These are phyloP conservation scores for Chaetomiaceae sp. DNA, from an alignment of 2,329 filamentous ascomycete genomes.

Conservation along the genomic window DNA sequence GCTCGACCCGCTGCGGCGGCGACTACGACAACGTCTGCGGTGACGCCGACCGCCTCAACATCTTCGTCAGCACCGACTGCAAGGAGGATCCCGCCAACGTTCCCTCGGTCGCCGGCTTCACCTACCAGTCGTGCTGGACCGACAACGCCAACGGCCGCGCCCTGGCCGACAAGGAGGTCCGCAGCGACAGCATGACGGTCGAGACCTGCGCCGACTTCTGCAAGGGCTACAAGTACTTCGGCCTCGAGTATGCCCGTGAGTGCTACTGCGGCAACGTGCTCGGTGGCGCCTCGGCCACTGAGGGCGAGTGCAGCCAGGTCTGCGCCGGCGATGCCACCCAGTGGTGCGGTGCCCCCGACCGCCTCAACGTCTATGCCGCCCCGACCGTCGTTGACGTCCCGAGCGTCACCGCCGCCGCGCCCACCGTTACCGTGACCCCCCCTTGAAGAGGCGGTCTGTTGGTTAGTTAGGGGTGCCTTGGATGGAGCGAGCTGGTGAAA, in stretches of 20 bases:
- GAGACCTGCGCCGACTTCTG: constrained; percentile 19
- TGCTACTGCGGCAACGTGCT: constrained; percentile 22
- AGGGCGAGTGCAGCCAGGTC: constrained; percentile 25
- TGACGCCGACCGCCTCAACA: constrained; percentile 20
- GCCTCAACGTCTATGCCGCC: constrained; percentile 25
- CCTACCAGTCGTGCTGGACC: constrained; percentile 16
- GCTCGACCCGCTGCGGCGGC: constrained; percentile 25
- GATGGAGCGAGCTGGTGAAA: too few species aligned
- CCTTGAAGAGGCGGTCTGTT: too few species aligned
- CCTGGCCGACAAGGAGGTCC: constrained; percentile 6
- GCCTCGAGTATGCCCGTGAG: constrained; percentile 19
- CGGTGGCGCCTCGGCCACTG: constrained; percentile 5
- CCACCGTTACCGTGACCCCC: too few species aligned
- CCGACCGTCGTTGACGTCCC: background rate
- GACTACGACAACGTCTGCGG: constrained; percentile 25
- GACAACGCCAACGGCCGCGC: constrained; percentile 13
- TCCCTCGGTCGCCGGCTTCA: constrained; percentile 1
- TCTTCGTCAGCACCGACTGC: constrained; percentile 15
- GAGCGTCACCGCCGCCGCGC: too few species aligned
- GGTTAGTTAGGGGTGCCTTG: too few species aligned
- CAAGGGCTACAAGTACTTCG: constrained; percentile 15
- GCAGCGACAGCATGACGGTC: constrained; percentile 43
- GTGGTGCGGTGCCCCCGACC: constrained; percentile 26
- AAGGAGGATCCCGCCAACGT: constrained; percentile 10
- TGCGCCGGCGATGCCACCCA: constrained; percentile 25